Percentiles rank a stretch among this genome's conserved stretches.
These are phyloP conservation scores for Russula virescens DNA, from an alignment of 768 basidiomycete species.

Conservation along the genomic window DNA sequence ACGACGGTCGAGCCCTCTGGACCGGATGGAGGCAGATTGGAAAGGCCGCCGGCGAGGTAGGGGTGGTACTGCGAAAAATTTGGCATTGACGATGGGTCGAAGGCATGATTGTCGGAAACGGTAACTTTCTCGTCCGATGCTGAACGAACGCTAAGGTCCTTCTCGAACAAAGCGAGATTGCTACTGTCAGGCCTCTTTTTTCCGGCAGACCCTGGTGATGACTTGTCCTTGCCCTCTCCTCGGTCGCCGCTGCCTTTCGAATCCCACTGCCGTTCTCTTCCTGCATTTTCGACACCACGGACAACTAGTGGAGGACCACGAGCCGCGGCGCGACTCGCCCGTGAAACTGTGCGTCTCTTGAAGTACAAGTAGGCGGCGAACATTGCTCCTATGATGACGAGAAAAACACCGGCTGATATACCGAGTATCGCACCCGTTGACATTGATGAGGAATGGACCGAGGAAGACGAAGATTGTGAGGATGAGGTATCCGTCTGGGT, in stretches of 20 bases:
- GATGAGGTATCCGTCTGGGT: neutral
- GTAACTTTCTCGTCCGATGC: slow-evolving; percentile 18
- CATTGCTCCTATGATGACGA: slow-evolving; percentile 10
- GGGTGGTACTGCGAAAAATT: slow-evolving; percentile 19
- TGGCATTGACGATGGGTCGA: slow-evolving; percentile 24
- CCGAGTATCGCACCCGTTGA: slow-evolving; percentile 21
- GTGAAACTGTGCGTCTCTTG: slow-evolving; percentile 4
- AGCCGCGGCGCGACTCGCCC: neutral
- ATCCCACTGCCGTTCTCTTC: slow-evolving; percentile 6
- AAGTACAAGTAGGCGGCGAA: slow-evolving; percentile 10
- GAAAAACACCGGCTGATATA: slow-evolving; percentile 14
- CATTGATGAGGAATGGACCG: neutral
- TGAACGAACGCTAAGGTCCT: slow-evolving; percentile 20
- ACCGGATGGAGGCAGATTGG: neutral
- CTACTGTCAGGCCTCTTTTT: neutral
- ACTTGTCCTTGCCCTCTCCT: slow-evolving; percentile 8
- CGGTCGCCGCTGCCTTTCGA: slow-evolving; percentile 2
- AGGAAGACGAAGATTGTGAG: neutral
- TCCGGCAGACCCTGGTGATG: neutral
- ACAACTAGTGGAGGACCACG: slow-evolving; percentile 4
- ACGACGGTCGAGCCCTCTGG: slow-evolving; percentile 5
- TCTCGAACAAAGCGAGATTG: slow-evolving; percentile 20
- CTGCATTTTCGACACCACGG: neutral
- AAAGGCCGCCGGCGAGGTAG: slow-evolving; percentile 1
- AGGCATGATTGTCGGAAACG: slow-evolving; percentile 12